Evolutionary conservation across 1,284 basidiomycete species (phyloP).

Genomic region (Microbotryum intermedium): DNA sequence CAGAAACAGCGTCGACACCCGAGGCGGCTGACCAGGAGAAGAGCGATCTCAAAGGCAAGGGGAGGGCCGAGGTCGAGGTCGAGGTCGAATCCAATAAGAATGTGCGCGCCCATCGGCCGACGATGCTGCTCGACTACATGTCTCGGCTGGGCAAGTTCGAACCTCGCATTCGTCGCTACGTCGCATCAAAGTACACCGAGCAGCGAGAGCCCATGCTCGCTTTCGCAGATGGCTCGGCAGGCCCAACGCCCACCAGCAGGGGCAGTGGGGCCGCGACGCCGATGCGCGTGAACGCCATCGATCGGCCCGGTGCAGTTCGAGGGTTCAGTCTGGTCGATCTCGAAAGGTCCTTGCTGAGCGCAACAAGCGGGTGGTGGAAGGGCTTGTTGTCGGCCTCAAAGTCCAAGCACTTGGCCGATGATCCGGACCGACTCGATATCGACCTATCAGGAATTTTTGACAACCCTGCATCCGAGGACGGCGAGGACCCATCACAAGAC

Average conservation of each 20-base stretch:
- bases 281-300: not conserved
- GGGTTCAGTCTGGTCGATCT: slow-evolving; percentile 5
- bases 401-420: not conserved
- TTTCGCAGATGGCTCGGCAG: not conserved
- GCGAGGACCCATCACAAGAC: too few relatives aligned
- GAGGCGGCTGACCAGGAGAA: too few relatives aligned
- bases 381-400: not conserved
- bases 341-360: not conserved
- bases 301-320: not conserved
- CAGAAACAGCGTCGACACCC: too few relatives aligned
- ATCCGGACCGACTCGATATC: not conserved
- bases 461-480: not conserved
- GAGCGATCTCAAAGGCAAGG: too few relatives aligned
- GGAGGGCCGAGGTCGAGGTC: too few relatives aligned
- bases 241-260: not conserved
- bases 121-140: slow-evolving; percentile 5
- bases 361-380: not conserved
- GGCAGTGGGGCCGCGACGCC: not conserved
- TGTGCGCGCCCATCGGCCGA: too few relatives aligned
- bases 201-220: not conserved
- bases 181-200: not conserved
- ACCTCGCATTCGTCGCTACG: not conserved
- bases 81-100: too few relatives aligned
- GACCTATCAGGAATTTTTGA: slow-evolving; percentile 2
- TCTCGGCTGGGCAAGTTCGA: slow-evolving; percentile 2